These are phyloP conservation scores for Avena eriantha DNA, from an alignment of 176 grass and related monocot genomes.

Conservation along the genomic window DNA sequence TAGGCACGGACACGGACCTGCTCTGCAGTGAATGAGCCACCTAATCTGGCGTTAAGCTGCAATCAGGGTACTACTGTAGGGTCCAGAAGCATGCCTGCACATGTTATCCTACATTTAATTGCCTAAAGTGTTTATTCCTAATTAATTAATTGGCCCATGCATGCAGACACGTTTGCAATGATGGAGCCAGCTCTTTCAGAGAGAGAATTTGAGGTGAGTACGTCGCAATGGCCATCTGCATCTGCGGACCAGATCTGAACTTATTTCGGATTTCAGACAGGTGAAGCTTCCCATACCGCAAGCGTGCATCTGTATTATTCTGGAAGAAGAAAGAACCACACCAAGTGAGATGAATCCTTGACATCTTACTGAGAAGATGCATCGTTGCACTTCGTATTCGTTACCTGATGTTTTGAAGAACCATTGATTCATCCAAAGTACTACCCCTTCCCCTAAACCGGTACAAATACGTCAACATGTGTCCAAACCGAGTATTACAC, in stretches of 20 bases:
- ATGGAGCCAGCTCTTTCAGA: slow-evolving; percentile 45
- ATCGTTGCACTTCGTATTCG: neutral
- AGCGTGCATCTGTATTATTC: neutral
- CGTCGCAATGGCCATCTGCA: neutral
- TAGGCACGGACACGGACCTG: neutral
- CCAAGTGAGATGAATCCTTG: slow-evolving; percentile 5
- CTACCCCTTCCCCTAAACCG: too few relatives aligned
- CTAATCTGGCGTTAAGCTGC: neutral
- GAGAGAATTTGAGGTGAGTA: slow-evolving; percentile 32
- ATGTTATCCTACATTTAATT: slow-evolving; percentile 36
- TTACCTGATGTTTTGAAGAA: neutral
- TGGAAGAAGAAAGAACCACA: neutral
- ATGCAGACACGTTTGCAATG: slow-evolving; percentile 26
- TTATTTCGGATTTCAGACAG: slow-evolving; percentile 29
- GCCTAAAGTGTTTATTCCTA: neutral
- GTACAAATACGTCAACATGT: too few relatives aligned
- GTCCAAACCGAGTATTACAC: too few relatives aligned
- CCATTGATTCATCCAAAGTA: too few relatives aligned
- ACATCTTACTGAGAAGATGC: neutral
- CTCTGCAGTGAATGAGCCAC: neutral
- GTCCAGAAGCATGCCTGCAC: neutral
- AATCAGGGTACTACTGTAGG: neutral
- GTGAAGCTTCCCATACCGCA: slow-evolving; percentile 48
- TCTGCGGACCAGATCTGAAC: slow-evolving; percentile 49
- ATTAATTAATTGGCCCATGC: slow-evolving; percentile 30